phyloP scores from a whole-genome alignment of 371 early-diverging fungal genomes.

The Apophysomyces variabilis region DNA sequence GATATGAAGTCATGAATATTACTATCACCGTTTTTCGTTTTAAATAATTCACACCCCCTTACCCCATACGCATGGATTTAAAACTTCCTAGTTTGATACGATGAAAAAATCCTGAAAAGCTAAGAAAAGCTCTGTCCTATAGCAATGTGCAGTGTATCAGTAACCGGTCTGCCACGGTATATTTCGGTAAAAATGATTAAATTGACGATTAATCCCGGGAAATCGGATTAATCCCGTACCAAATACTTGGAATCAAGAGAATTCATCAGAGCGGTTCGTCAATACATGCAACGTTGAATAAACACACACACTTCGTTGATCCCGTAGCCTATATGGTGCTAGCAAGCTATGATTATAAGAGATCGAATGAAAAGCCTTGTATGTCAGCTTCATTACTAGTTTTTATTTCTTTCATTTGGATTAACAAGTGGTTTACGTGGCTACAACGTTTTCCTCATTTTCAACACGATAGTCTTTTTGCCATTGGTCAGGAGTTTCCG shows the following conservation, averaged over 20 bases:
- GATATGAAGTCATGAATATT: conserved; percentile 32
- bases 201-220: too few species aligned
- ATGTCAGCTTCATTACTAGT: background rate
- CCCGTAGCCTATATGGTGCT: too few species aligned
- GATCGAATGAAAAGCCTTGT: too few species aligned
- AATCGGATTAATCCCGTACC: too few species aligned
- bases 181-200: too few species aligned
- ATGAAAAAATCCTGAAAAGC: too few species aligned
- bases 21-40: conserved; percentile 3
- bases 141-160: conserved; percentile 9
- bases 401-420: conserved; percentile 5
- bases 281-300: too few species aligned
- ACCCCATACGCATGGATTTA: conserved; percentile 5
- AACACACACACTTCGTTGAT: too few species aligned
- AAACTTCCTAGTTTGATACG: background rate
- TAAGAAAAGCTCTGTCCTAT: background rate
- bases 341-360: too few species aligned
- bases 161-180: background rate
- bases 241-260: too few species aligned
- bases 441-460: background rate
- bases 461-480: background rate
- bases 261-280: too few species aligned
- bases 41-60: conserved; percentile 9
- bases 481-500: background rate
- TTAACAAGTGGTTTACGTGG: background rate